Base-by-base conservation (phyloP, 495 filamentous ascomycete species). In the Penicillium egyptiacum region DNA sequence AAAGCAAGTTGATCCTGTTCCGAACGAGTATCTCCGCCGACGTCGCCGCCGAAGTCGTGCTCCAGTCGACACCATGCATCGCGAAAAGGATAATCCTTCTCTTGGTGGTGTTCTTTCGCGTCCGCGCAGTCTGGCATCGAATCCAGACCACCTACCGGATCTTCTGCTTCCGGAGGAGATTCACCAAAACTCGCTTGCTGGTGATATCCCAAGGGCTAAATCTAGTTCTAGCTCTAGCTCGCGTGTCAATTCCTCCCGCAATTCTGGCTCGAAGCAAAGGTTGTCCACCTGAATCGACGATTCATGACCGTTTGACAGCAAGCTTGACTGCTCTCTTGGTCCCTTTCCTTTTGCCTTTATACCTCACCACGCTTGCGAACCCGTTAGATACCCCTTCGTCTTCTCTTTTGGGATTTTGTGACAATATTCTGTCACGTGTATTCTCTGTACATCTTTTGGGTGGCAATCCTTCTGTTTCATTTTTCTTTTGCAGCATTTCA, bases 1-100 rank as follows among this genome's bases (percentile, higher is more conserved):
- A 64, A 76, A 79, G 56, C 81, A 88, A 59, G 79, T 85, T 12
- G 86, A 87, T 67, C 82, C 83, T 0, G 73, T 82, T 2, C 73
- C 74, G 8, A 72, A 77, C 46, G 76, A 79, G 55, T 72, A 74
- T 43, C 69, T 78, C 5, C 72, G 74, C n/a, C 72, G 70, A 9
- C 66, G 49, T 11, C 71, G 69, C 4, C 69, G 66, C 22, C 65
- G 66, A 46, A 61, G 56, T 26, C 67, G 68, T 11, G 42, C 50
- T 10, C 52, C 45, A 11, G 39, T 42, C 4, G 60, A 60, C 20
- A 46, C 60, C 3, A 40, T 74, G 11, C 65, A 60, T 7, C 68
- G 65, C 28, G 70, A 70, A 45, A 77, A 76, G 47, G 65, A 70
- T 2, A 75, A 72, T 23, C 70, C 70, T 1, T 58, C 75, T 3